Evolutionary conservation across 169 alveolate genomes (phyloP).

Genomic region (Cryptosporidium baileyi): DNA sequence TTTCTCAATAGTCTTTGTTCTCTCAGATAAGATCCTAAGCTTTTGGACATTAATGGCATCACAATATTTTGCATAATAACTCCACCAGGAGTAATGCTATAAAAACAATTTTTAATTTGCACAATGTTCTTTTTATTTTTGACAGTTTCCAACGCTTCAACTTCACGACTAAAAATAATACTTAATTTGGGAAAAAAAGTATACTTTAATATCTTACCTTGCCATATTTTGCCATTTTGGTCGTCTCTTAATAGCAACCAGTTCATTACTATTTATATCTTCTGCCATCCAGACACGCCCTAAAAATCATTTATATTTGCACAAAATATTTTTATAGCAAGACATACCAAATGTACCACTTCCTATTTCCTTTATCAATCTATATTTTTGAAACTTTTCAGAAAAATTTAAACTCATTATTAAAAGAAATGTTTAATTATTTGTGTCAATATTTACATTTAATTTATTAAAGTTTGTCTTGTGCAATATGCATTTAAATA

Average conservation of each 20-base stretch:
- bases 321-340: background rate
- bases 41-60: conserved; percentile 61
- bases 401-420: background rate
- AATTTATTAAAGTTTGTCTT: no score
- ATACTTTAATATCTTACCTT: conserved; percentile 18
- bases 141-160: conserved; percentile 61
- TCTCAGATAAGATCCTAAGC: conserved; percentile 40
- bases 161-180: conserved; percentile 33
- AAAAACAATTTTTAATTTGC: conserved; percentile 26
- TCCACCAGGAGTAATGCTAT: conserved; percentile 62
- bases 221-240: conserved; percentile 61
- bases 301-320: background rate
- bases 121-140: conserved; percentile 12
- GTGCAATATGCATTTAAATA: no score
- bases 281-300: conserved; percentile 70
- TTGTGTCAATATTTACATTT: no score
- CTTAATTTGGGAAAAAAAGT: background rate
- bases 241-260: conserved; percentile 63
- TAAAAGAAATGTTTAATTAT: background rate
- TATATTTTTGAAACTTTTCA: background rate
- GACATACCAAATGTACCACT: conserved; percentile 69
- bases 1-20: conserved; percentile 35
- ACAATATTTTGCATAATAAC: conserved; percentile 61
- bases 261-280: conserved; percentile 10
- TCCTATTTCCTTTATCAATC: conserved; percentile 52